These are phyloP conservation scores for Lipomyces spencermartinsiae DNA, from an alignment of 805 yeast genomes.

Conservation along the genomic window DNA sequence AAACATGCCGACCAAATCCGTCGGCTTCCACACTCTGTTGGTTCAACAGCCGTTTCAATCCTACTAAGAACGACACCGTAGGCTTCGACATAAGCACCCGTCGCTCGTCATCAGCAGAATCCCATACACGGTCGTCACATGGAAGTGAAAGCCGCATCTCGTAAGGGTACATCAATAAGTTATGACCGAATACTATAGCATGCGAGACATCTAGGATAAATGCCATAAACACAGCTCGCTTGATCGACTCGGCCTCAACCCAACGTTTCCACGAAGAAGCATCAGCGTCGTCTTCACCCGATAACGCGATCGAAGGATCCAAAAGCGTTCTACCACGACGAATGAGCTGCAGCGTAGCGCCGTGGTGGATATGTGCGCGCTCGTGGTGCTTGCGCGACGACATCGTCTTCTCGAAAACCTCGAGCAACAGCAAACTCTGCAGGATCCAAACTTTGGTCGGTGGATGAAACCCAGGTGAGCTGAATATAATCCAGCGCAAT, in stretches of 20 bases:
- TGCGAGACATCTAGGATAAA: conserved; percentile 82
- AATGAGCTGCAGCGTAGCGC: conserved; percentile 73
- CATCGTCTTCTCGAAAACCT: conserved; percentile 78
- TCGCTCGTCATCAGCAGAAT: conserved; percentile 40
- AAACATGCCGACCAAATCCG: conserved; percentile 67
- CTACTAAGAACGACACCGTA: conserved; percentile 56
- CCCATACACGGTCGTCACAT: conserved; percentile 69
- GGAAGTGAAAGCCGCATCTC: conserved; percentile 68
- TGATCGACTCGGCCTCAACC: conserved; percentile 81
- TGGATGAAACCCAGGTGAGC: conserved; percentile 73
- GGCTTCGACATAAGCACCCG: conserved; percentile 22
- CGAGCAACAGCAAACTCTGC: conserved; percentile 73
- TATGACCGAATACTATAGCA: conserved; percentile 79
- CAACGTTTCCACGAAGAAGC: conserved; percentile 61
- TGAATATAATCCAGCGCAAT: conserved; percentile 71
- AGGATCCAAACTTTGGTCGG: conserved; percentile 80
- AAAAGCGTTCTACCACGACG: conserved; percentile 46
- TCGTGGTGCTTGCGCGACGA: conserved; percentile 75
- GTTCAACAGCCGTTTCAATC: conserved; percentile 63
- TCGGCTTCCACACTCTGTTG: conserved; percentile 55
- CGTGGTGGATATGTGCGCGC: conserved; percentile 84
- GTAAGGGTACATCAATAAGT: conserved; percentile 60
- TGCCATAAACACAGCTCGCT: conserved; percentile 79
- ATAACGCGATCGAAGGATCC: conserved; percentile 10
- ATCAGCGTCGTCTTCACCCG: conserved; percentile 19